Conservation (phyloP, 805 yeast species). For the Naumovozyma dairenensis region DNA sequence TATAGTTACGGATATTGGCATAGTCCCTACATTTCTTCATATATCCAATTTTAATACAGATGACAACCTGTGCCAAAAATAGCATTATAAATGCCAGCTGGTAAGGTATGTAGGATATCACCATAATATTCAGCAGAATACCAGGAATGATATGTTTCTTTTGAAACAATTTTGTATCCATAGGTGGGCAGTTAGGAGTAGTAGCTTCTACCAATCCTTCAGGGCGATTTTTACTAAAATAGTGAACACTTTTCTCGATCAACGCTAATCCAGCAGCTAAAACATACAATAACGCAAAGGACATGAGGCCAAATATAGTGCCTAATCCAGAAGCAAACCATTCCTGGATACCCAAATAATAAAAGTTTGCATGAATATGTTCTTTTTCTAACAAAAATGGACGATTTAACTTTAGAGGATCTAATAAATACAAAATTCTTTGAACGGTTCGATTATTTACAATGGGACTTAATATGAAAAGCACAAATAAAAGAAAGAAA, state of each 20-base stretch:
- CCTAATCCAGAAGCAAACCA: slow-evolving; percentile 47
- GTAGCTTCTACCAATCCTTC: background rate
- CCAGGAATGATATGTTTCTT: slow-evolving; percentile 29
- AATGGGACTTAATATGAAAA: slow-evolving; percentile 32
- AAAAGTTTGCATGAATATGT: slow-evolving; percentile 41
- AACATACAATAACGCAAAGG: slow-evolving; percentile 13
- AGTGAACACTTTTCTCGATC: background rate
- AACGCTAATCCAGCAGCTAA: slow-evolving; percentile 1
- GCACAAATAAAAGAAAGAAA: slow-evolving; percentile 17
- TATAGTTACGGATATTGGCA: slow-evolving; percentile 42
- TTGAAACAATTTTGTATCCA: slow-evolving; percentile 4
- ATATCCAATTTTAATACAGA: slow-evolving; percentile 34
- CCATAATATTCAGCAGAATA: slow-evolving; percentile 33
- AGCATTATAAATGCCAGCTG: slow-evolving; percentile 66
- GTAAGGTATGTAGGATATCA: slow-evolving; percentile 63
- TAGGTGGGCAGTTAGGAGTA: background rate
- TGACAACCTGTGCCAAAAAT: slow-evolving; percentile 46
- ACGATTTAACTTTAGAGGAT: slow-evolving; percentile 44
- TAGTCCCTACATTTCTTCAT: slow-evolving; percentile 5
- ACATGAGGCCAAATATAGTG: slow-evolving; percentile 36
- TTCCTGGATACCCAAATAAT: slow-evolving; percentile 60
- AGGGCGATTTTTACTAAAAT: background rate
- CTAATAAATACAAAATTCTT: slow-evolving; percentile 34
- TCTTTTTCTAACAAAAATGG: slow-evolving; percentile 32
- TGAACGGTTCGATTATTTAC: slow-evolving; percentile 29